phyloP scores from a whole-genome alignment of 768 basidiomycete species.

The Ramaria sp. region DNA sequence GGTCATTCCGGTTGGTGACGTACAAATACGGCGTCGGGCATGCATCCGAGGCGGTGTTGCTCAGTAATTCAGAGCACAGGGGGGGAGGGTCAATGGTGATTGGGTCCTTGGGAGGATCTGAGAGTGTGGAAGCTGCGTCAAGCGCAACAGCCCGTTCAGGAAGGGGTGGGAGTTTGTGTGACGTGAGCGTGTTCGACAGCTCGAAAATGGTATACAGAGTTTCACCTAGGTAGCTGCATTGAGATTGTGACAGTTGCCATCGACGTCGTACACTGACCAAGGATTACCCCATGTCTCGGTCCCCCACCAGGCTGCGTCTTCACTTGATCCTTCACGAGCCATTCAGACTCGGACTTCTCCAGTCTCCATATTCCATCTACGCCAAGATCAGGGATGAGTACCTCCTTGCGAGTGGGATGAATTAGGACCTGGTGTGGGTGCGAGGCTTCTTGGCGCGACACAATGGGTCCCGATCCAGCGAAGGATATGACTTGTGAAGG shows the following conservation, averaged over 20 bases:
- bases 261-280: constrained; percentile 31
- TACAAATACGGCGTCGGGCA: constrained; percentile 51
- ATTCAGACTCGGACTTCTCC: constrained; percentile 32
- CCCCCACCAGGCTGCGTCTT: constrained; percentile 46
- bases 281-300: constrained; percentile 55
- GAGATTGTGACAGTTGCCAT: constrained; percentile 15
- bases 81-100: constrained; percentile 1
- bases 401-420: constrained; percentile 37
- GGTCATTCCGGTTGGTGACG: constrained; percentile 66
- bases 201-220: constrained; percentile 59
- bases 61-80: constrained; percentile 57
- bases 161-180: constrained; percentile 39
- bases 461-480: constrained; percentile 48
- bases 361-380: constrained; percentile 56
- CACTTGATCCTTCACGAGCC: constrained; percentile 41
- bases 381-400: constrained; percentile 70
- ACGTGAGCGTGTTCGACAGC: constrained; percentile 44
- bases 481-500: constrained; percentile 30
- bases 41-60: constrained; percentile 39
- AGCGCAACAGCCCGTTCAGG: constrained; percentile 29
- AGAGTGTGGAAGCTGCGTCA: constrained; percentile 36
- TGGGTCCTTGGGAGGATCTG: constrained; percentile 23
- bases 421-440: constrained; percentile 70
- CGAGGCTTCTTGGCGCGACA: constrained; percentile 53
- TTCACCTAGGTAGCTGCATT: constrained; percentile 31